A percentile compares a stretch with the other conserved stretches of the same genome.
These are phyloP conservation scores for Fusarium anguioides DNA, from an alignment of 2,329 filamentous ascomycete species.

Conservation along the genomic window DNA sequence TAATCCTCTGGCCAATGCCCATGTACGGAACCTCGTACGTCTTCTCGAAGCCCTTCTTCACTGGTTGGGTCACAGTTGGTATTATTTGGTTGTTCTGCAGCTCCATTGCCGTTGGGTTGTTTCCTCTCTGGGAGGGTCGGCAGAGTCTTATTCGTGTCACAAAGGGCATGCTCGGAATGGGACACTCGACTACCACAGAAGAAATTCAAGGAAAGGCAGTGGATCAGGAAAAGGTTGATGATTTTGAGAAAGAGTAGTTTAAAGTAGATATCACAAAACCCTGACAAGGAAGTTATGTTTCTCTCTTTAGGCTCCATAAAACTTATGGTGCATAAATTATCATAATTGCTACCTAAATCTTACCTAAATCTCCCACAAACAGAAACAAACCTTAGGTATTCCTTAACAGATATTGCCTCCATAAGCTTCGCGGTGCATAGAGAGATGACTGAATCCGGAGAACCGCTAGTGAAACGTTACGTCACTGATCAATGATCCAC, in stretches of 20 bases:
- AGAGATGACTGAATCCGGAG: too few species aligned
- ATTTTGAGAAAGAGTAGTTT: conserved; percentile 23
- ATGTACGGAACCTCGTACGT: conserved; percentile 87
- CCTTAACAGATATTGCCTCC: too few species aligned
- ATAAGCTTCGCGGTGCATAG: too few species aligned
- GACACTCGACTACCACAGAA: neutral
- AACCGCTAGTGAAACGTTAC: neutral
- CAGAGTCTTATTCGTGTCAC: conserved; percentile 29
- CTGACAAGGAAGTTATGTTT: neutral
- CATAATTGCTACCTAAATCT: too few species aligned
- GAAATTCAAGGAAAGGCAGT: conserved; percentile 18
- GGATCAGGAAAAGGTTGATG: conserved; percentile 20
- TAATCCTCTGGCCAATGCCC: conserved; percentile 92
- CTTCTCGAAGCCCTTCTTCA: conserved; percentile 69
- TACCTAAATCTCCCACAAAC: too few species aligned
- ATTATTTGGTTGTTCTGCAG: conserved; percentile 80
- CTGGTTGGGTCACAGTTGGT: conserved; percentile 76
- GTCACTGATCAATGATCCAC: neutral
- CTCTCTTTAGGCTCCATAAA: too few species aligned
- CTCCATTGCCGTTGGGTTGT: conserved; percentile 79
- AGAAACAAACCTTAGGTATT: too few species aligned
- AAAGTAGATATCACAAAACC: too few species aligned
- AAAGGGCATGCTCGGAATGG: conserved; percentile 33
- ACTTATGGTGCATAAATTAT: too few species aligned
- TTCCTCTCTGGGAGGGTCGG: conserved; percentile 83